These are phyloP conservation scores for Cyclostephanos tholiformis DNA, from an alignment of 108 stramenopile genomes.

Conservation along the genomic window DNA sequence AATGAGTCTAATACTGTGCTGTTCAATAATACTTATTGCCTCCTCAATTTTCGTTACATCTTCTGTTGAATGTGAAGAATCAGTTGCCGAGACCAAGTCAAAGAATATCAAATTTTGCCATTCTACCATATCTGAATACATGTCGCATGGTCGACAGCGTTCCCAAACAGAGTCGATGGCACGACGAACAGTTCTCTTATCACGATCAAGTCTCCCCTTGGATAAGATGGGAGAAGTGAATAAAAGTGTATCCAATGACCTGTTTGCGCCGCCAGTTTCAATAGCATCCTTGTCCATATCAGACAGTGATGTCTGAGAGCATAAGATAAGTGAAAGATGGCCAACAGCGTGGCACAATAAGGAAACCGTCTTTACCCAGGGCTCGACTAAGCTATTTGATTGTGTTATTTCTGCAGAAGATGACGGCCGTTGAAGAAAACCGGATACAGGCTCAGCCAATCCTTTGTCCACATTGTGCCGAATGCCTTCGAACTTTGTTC, in stretches of 20 bases:
- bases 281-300: conserved; percentile 49
- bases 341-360: conserved; percentile 66
- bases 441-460: conserved; percentile 64
- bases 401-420: conserved; percentile 9
- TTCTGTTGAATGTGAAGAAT: conserved; percentile 17
- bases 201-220: conserved; percentile 25
- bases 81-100: conserved; percentile 22
- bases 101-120: conserved; percentile 39
- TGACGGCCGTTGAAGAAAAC: conserved; percentile 26
- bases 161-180: conserved; percentile 35
- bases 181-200: conserved; percentile 24
- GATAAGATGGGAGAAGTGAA: conserved; percentile 32
- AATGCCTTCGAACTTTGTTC: conserved; percentile 74
- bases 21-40: conserved; percentile 16
- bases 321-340: conserved; percentile 61
- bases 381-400: neutral
- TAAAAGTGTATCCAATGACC: conserved; percentile 16
- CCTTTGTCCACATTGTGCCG: conserved; percentile 68
- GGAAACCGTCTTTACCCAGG: conserved; percentile 35
- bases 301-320: conserved; percentile 27
- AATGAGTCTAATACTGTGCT: conserved; percentile 4
- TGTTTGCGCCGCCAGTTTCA: conserved; percentile 8
- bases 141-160: conserved; percentile 15
- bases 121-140: conserved; percentile 19
- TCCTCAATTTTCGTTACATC: conserved; percentile 1